Percentiles rank a stretch among this genome's conserved stretches.
These are phyloP conservation scores for Myxozyma monticola DNA, from an alignment of 805 yeast genomes.

Conservation along the genomic window DNA sequence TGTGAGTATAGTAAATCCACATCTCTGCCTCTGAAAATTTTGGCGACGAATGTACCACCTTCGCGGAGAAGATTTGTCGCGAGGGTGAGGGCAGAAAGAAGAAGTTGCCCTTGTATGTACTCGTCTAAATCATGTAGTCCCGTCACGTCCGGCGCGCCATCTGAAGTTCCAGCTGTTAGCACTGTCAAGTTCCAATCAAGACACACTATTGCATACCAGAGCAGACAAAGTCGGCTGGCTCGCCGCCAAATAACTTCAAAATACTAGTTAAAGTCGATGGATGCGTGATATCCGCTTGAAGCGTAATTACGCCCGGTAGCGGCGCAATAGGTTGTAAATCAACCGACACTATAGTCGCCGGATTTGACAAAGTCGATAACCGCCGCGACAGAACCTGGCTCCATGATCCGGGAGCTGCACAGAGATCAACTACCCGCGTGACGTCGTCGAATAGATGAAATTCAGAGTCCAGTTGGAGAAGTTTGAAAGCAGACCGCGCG, in stretches of 20 bases:
- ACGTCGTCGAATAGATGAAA: slow-evolving; percentile 75
- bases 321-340: slow-evolving; percentile 98
- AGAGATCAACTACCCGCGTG: slow-evolving; percentile 85
- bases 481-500: slow-evolving; percentile 93
- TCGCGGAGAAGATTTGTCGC: slow-evolving; percentile 86
- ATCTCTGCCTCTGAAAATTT: slow-evolving; percentile 93
- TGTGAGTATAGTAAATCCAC: slow-evolving; percentile 93
- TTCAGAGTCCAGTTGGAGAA: slow-evolving; percentile 86
- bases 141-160: slow-evolving; percentile 99
- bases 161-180: slow-evolving; percentile 38
- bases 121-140: slow-evolving; percentile 96
- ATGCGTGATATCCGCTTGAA: slow-evolving; percentile 97
- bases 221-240: slow-evolving; percentile 91
- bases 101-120: slow-evolving; percentile 92
- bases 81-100: slow-evolving; percentile 84
- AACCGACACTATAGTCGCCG: slow-evolving; percentile 82
- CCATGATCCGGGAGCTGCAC: slow-evolving; percentile 99
- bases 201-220: slow-evolving; percentile 42
- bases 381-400: slow-evolving; percentile 86
- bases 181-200: neutral
- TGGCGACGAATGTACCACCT: slow-evolving; percentile 94
- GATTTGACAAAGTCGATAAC: slow-evolving; percentile 19
- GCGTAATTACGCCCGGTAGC: slow-evolving; percentile 80
- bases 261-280: slow-evolving; percentile 81
- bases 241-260: slow-evolving; percentile 80